Base-by-base conservation (phyloP, 2,329 filamentous ascomycete genomes). In the Colletotrichum sansevieriae region DNA sequence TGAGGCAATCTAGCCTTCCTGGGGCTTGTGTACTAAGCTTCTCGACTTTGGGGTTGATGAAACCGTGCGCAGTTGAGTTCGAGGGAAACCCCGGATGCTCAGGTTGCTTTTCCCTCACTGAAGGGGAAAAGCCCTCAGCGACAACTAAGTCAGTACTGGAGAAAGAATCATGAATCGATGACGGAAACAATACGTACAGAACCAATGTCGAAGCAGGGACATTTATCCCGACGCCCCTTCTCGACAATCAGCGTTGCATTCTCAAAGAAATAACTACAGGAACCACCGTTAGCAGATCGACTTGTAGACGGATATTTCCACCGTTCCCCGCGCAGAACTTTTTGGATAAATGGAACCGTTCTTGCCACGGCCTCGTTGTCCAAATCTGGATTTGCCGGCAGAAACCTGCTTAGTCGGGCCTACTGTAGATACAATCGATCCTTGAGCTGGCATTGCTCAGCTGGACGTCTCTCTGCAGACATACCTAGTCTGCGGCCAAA, bases 21-120 rank as follows among this genome's bases (percentile, higher is more conserved):
- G 35, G 51, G n/a, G 65, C 55, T 29, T 13, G 49, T 44, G 18
- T 55, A 46, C 54, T 65, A 65, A 65, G 63, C 62, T 60, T 67
- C 39, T 60, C 56, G 62, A 33, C 56, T 65, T 61, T 35, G 55
- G 29, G 55, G 13, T 68, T 33, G 62, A 65, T 61, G 49, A 68
- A 61, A 65, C 62, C 55, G 62, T 65, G 62, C 65, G 56, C 43
- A 39, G 18, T 43, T 49, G 55, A n/a, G 18, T 44, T 39, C 39
- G 54, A 68, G 55, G 47, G 46, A 22, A 37, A 15, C 18, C 33
- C 55, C 37, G 25, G 55, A 65, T 22, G 46, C 35, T 47, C 33
- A 25, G 54, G 49, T 55, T 37, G 35, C 33, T n/a, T 18, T 13
- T 20, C 20, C 25, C 59, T 54, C 37, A 62, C 59, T 43, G 49